Base-by-base conservation (phyloP, 164 flowering plant species). In the Stephania cephalantha region DNA sequence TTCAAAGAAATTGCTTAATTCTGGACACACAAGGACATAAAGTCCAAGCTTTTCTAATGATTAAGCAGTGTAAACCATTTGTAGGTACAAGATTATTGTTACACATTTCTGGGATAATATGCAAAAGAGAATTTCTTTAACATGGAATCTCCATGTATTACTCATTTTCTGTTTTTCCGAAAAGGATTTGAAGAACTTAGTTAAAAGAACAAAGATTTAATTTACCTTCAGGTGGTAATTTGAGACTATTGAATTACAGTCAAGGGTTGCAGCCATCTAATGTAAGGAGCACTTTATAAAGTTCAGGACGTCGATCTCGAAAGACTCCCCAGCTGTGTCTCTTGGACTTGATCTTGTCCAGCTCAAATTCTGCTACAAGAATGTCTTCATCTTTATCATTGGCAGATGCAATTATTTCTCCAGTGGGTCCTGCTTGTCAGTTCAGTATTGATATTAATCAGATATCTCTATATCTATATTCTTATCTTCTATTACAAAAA, bases 301-400 rank as follows among this genome's bases (percentile, higher is more conserved):
- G 83, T 63, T 94, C 97, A 44, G 98, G 97, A n/a, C 99, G 93
- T 13, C 98, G 86, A 83, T 96, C 98, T 63, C 99, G 88, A 76
- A 90, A 95, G 13, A 95, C 78, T 46, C 98, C 98, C 99, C 99
- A 96, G 73, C 97, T 83, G 31, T 82, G 79, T 78, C 98, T 85
- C 87, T 90, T 90, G 73, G 85, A 84, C 77, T 92, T 96, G 69
- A 91, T 88, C 78, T 86, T 83, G 70, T 92, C 92, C 74, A 96
- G 85, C 84, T 94, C 89, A 76, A 96, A 96, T 72, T 88, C 77
- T 29, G 94, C 97, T 15, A 92, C 79, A 61, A 96, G 88, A 81
- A 96, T 82, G 42, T 88, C 90, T 81, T 96, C 99, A 67, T 89
- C 88, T 79, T 87, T 89, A 65, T 90, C 93, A 81, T 92, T 83